Evolutionary conservation across 495 filamentous ascomycete genomes (phyloP).

Genomic region (Usnea hakonensis): DNA sequence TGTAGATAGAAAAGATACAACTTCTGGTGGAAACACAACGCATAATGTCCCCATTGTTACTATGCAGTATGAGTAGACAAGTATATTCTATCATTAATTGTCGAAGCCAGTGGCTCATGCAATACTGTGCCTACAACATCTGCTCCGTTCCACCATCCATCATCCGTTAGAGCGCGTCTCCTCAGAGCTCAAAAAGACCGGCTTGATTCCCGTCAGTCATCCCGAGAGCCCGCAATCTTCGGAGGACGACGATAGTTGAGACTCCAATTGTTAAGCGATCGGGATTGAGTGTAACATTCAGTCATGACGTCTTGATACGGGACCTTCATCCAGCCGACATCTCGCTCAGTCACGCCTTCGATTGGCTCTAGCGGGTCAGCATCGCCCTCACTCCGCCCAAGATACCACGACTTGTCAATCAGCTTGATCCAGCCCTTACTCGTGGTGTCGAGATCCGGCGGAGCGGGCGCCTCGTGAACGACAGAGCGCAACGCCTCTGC

Average conservation of each 20-base stretch:
- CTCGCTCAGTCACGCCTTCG: conserved; percentile 24
- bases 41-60: neutral
- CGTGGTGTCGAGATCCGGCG: neutral
- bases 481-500: conserved; percentile 27
- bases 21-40: too few relatives aligned
- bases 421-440: conserved; percentile 23
- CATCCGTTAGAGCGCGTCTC: neutral
- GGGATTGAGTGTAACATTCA: neutral
- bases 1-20: too few relatives aligned
- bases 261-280: neutral
- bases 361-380: conserved; percentile 23
- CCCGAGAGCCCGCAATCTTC: neutral
- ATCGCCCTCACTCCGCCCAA: conserved; percentile 10
- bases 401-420: conserved; percentile 21
- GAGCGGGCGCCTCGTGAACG: conserved; percentile 16
- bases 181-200: neutral
- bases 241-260: neutral
- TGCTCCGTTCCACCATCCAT: neutral
- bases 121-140: neutral
- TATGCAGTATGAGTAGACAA: neutral
- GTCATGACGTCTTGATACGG: conserved; percentile 8
- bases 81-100: neutral
- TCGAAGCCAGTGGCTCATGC: neutral
- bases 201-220: neutral
- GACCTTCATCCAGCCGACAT: conserved; percentile 31